phyloP scores from a whole-genome alignment of 2,329 filamentous ascomycete species.

The Monosporascus sp. region DNA sequence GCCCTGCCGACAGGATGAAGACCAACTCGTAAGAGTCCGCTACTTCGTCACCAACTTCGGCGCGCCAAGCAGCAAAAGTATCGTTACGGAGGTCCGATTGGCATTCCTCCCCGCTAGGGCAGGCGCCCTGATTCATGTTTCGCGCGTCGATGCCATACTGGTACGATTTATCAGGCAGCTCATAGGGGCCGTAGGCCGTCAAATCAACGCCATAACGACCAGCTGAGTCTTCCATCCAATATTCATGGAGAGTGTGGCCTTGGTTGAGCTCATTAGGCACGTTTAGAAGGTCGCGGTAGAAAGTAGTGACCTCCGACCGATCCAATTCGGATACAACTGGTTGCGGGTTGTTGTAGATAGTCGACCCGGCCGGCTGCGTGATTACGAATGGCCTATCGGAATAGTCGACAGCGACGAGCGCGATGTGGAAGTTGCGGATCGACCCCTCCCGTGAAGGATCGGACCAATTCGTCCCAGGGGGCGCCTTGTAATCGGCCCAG shows the following conservation, averaged over 20 bases:
- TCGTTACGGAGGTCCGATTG: conserved; percentile 43
- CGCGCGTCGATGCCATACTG: conserved; percentile 43
- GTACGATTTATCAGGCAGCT: conserved; percentile 39
- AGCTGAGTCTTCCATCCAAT: conserved; percentile 52
- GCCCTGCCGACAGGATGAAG: conserved; percentile 49
- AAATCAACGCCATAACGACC: conserved; percentile 48
- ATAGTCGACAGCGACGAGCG: conserved; percentile 48
- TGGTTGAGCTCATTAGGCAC: conserved; percentile 42
- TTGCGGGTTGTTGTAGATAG: conserved; percentile 46
- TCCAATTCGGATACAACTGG: conserved; percentile 33
- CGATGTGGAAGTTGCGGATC: conserved; percentile 50
- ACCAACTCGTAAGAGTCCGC: conserved; percentile 43
- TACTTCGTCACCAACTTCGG: conserved; percentile 44
- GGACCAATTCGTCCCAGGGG: conserved; percentile 43
- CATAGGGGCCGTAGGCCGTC: conserved; percentile 46
- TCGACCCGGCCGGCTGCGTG: conserved; percentile 37
- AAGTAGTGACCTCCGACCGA: conserved; percentile 41
- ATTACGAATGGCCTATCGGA: conserved; percentile 43
- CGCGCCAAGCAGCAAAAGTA: conserved; percentile 42
- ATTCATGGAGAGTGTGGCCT: conserved; percentile 49
- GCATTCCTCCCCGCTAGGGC: conserved; percentile 36
- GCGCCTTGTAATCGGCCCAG: conserved; percentile 41
- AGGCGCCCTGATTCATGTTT: conserved; percentile 41
- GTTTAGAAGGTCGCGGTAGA: conserved; percentile 47
- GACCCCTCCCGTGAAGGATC: conserved; percentile 38